Evolutionary conservation across 202 grass and related monocot genomes (phyloP), one percentile per base, ranked within the genome.

Genomic region (Carex sylvatica): DNA sequence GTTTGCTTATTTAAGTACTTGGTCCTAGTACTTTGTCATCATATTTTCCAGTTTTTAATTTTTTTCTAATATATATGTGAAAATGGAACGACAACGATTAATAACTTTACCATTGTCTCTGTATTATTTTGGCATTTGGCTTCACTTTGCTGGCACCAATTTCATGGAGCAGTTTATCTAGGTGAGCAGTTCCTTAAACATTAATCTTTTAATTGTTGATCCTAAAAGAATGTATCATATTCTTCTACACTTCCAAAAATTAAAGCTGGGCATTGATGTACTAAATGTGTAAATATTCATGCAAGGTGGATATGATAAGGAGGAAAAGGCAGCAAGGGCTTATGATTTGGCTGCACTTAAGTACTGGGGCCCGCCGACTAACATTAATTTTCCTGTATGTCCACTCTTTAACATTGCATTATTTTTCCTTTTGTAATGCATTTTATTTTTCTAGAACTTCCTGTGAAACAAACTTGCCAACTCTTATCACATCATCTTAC

Each of bases 341-440:
- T 97, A 97, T 18, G 94, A 97, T 67, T 68, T 94, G 70, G 94
- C 94, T 69, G 94, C 94, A 47, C 89, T 97, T 70, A 97, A 97
- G 82, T 97, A 97, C 74, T 97, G 94, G 94, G 94, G 94, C 14
- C 87, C 91, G 31, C 79, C 86, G 3, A 94, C 89, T 22, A 88
- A 92, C 82, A 97, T 90, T 16, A 97, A 97, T 89, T 97, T 94
- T 46, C 91, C 89, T 7, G 94, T 97, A 84, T 19, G 10, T 62
- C 60, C 2, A 12, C 20, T 62, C 60, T 62, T 62, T 9, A 2
- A 62, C 11, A 10, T 26, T 62, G 10, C 7, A 62, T 12, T 62
- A 9, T 12, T 62, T 62, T 24, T 24, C 26, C n/a, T 56, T n/a
- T 53, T 61, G 58, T 12, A 62, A 26, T 26, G 20, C 20, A 24